Evolutionary conservation across 225 moss, liverwort and hornwort species (phyloP).

Genomic region (Takakia lepidozioides): DNA sequence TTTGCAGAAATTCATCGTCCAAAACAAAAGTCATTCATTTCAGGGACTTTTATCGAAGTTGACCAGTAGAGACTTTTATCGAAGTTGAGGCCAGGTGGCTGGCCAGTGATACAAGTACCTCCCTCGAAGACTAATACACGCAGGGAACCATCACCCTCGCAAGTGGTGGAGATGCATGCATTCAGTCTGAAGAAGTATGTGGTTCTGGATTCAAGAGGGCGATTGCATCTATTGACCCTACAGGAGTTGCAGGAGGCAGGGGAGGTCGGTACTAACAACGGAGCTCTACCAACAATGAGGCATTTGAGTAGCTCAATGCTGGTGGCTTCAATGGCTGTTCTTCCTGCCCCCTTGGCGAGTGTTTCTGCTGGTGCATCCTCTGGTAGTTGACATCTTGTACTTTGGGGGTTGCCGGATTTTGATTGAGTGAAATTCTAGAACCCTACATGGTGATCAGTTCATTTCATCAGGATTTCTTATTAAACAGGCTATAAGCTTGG

Average conservation of each 20-base stretch:
- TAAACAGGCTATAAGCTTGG: too few relatives aligned
- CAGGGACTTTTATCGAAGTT: too few relatives aligned
- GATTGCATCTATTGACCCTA: conserved; percentile 44
- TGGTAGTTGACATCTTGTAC: conserved; percentile 18
- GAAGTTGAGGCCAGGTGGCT: too few relatives aligned
- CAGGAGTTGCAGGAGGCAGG: conserved; percentile 32
- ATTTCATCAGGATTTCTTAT: too few relatives aligned
- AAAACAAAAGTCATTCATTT: too few relatives aligned
- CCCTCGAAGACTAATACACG: conserved; percentile 2
- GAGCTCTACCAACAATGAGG: conserved; percentile 22
- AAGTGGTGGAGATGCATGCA: conserved; percentile 60
- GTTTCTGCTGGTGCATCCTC: conserved; percentile 7
- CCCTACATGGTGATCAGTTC: background rate
- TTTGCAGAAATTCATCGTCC: too few relatives aligned
- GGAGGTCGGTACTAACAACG: conserved; percentile 11
- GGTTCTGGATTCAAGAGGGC: conserved; percentile 46
- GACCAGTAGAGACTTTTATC: too few relatives aligned
- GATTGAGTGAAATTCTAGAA: background rate
- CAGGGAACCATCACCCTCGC: conserved; percentile 21
- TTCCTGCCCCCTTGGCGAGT: conserved; percentile 23
- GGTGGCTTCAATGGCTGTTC: conserved; percentile 44
- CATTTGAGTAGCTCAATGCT: conserved; percentile 32
- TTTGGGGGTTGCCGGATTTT: too few relatives aligned
- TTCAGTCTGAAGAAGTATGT: conserved; percentile 37
- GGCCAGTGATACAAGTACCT: background rate